Evolutionary conservation across 2,329 filamentous ascomycete genomes (phyloP).

Genomic region (Alternaria novae-zelandiae): DNA sequence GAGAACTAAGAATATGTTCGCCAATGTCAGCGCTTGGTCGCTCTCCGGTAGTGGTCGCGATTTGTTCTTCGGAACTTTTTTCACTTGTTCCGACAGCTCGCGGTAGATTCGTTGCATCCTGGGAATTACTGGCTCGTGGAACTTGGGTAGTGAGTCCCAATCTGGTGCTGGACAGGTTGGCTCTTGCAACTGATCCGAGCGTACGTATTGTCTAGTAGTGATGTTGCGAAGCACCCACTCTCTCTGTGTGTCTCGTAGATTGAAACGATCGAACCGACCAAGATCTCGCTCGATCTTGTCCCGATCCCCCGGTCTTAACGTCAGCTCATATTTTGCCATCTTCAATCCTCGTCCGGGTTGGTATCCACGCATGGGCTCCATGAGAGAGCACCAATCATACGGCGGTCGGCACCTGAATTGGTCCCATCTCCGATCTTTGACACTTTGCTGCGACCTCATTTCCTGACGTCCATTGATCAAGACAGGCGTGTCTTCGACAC

Average conservation of each 20-base stretch:
- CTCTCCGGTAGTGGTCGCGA: neutral
- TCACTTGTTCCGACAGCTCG: neutral
- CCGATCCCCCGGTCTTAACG: neutral
- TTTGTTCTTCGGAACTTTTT: neutral
- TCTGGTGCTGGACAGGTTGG: no score
- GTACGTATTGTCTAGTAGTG: no score
- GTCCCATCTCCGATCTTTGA: neutral
- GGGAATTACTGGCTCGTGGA: neutral
- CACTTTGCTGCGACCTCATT: neutral
- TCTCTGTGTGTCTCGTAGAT: no score
- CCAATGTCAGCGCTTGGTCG: conserved; percentile 5
- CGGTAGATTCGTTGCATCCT: neutral
- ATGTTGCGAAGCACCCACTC: no score
- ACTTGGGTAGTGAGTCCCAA: no score
- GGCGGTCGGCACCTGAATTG: neutral
- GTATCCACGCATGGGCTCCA: neutral
- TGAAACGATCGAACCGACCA: no score
- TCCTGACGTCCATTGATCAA: neutral
- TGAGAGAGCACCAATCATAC: no score
- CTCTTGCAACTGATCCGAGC: no score
- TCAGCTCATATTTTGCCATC: neutral
- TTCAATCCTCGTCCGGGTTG: neutral
- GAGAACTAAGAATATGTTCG: conserved; percentile 12
- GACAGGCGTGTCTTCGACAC: neutral
- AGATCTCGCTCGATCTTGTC: no score